A percentile compares a stretch with the other conserved stretches of the same genome.
These are phyloP conservation scores for Ceratocystis papillata DNA, from an alignment of 2,329 filamentous ascomycete species.

Conservation along the genomic window DNA sequence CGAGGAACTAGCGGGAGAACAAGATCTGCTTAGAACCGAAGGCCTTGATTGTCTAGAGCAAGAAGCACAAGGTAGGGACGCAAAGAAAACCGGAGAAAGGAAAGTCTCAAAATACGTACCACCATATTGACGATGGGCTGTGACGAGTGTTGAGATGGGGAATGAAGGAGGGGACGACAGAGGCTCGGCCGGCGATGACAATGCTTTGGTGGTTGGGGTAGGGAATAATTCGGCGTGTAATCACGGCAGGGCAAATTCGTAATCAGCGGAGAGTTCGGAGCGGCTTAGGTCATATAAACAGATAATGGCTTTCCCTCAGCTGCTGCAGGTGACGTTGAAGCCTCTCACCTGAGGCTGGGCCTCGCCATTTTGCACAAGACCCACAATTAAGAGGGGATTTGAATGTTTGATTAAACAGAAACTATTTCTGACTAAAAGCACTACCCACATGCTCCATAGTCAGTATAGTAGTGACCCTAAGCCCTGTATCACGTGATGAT, in stretches of 20 bases:
- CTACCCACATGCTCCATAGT: no score
- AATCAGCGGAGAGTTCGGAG: no score
- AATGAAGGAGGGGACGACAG: not conserved
- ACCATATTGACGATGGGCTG: conserved; percentile 29
- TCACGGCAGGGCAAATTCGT: not conserved
- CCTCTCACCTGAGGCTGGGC: not conserved
- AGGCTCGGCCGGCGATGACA: not conserved
- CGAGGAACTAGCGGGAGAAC: conserved; percentile 43
- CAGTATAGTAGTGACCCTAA: no score
- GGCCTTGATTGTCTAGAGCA: not conserved
- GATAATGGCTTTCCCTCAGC: not conserved
- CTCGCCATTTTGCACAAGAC: not conserved
- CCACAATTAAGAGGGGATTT: not conserved
- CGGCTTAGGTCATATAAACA: no score
- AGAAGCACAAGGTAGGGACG: not conserved
- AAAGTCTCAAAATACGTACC: conserved; percentile 28
- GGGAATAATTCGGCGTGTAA: not conserved
- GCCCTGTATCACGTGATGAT: no score
- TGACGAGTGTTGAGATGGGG: not conserved
- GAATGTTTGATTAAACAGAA: not conserved
- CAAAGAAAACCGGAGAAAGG: conserved; percentile 5
- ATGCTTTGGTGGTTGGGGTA: not conserved
- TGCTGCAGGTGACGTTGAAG: conserved; percentile 3
- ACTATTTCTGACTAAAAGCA: not conserved
- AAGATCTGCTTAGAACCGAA: conserved; percentile 13